Evolutionary conservation across 148 eudicot genomes (phyloP).

Genomic region (Beta vulgaris): DNA sequence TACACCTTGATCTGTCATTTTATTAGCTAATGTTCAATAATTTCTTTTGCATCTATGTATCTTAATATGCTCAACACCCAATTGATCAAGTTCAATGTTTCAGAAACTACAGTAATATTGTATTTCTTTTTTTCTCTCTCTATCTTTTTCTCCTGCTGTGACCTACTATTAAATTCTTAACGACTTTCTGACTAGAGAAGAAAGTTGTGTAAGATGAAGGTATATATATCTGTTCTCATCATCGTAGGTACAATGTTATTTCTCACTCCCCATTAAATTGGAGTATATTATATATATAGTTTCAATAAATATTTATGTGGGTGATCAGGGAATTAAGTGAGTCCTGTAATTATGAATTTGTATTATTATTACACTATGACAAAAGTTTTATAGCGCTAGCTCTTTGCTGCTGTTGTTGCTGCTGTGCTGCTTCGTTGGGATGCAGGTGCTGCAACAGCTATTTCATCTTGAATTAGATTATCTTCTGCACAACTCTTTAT

Average conservation of each 20-base stretch:
- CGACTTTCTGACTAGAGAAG: slow-evolving; percentile 13
- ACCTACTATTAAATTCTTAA: slow-evolving; percentile 9
- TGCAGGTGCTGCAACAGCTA: slow-evolving; percentile 29
- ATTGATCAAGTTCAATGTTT: slow-evolving; percentile 14
- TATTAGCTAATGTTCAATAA: too few species aligned
- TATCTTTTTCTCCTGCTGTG: slow-evolving; percentile 6
- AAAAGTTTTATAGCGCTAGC: slow-evolving; percentile 5
- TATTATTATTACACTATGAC: slow-evolving; percentile 3
- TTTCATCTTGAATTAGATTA: not conserved
- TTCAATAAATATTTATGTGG: too few species aligned
- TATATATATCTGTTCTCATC: not conserved
- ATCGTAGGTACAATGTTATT: not conserved
- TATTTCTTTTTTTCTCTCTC: slow-evolving; percentile 2
- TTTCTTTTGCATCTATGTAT: too few species aligned
- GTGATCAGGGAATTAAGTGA: too few species aligned
- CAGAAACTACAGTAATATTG: slow-evolving; percentile 13
- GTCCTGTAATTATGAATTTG: not conserved
- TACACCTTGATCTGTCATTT: not conserved
- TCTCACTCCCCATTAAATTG: not conserved
- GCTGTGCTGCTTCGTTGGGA: slow-evolving; percentile 40
- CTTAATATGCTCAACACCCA: not conserved
- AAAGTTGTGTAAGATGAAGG: not conserved
- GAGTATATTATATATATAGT: too few species aligned
- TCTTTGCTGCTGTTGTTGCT: slow-evolving; percentile 19
- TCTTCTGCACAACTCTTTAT: slow-evolving; percentile 30